Percentiles rank a stretch among this genome's conserved stretches.
These are phyloP conservation scores for Euphorbia peplus DNA, from an alignment of 345 rosid species.

Conservation along the genomic window DNA sequence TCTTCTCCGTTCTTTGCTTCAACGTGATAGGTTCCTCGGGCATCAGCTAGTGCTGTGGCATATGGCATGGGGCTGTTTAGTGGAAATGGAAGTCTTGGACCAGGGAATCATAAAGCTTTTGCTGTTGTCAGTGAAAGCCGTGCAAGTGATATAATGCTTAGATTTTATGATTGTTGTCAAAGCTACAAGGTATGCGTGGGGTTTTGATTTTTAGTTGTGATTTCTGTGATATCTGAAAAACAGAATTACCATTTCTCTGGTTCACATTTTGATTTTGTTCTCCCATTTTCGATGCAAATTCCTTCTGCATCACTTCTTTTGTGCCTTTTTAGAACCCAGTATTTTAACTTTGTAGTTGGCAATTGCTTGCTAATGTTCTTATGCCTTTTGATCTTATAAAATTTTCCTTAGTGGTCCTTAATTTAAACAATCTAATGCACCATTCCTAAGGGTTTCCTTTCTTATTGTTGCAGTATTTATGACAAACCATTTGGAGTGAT, in stretches of 20 bases:
- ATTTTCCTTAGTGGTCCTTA: background rate
- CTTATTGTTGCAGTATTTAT: background rate
- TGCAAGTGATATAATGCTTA: conserved; percentile 76
- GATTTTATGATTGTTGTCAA: conserved; percentile 79
- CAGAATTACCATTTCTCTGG: background rate
- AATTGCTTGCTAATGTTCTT: background rate
- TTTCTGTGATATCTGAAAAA: background rate
- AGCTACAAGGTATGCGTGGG: conserved; percentile 67
- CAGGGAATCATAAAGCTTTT: conserved; percentile 71
- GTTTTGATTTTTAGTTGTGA: conserved; percentile 5
- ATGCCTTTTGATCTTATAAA: background rate
- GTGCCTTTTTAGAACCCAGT: background rate
- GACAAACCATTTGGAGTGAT: background rate
- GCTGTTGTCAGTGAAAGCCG: conserved; percentile 89
- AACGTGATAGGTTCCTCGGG: conserved; percentile 68
- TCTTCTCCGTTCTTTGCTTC: conserved; percentile 10
- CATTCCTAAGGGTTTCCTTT: background rate
- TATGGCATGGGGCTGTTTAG: conserved; percentile 95
- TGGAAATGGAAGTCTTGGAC: conserved; percentile 77
- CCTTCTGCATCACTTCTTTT: background rate
- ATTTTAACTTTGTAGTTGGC: background rate
- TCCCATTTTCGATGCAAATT: background rate
- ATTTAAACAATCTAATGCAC: background rate
- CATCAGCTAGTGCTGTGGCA: conserved; percentile 96
- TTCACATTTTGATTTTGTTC: background rate